A percentile compares a stretch with the other conserved stretches of the same genome.
Conservation (phyloP, 1,284 basidiomycete genomes). For the Afroboletus lepidellus region DNA sequence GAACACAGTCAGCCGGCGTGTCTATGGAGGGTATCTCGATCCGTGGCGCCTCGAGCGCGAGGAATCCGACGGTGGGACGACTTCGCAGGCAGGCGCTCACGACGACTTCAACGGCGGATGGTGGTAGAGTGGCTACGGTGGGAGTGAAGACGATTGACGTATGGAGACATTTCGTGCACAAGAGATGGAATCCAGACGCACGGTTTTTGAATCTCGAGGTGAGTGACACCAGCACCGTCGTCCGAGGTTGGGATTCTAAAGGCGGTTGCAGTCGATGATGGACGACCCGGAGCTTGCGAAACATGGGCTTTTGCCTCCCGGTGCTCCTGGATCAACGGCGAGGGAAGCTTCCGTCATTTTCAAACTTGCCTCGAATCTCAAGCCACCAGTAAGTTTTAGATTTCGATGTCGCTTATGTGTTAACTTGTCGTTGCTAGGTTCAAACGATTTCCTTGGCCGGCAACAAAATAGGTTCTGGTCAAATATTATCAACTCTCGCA, state of each 20-base stretch:
- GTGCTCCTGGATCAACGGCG: constrained; percentile 53
- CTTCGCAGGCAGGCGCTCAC: constrained; percentile 57
- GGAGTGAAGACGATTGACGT: constrained; percentile 50
- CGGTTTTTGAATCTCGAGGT: constrained; percentile 82
- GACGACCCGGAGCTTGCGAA: constrained; percentile 73
- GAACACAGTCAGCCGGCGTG: constrained; percentile 30
- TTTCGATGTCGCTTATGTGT: background rate
- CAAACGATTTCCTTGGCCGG: constrained; percentile 74
- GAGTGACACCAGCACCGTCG: constrained; percentile 24
- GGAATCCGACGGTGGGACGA: constrained; percentile 45
- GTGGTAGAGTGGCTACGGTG: constrained; percentile 16
- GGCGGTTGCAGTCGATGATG: constrained; percentile 42
- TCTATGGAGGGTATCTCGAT: constrained; percentile 33
- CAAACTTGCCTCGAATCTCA: constrained; percentile 78
- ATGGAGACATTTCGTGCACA: constrained; percentile 70
- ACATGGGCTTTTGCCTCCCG: constrained; percentile 64
- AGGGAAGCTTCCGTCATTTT: constrained; percentile 80
- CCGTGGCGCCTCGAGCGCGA: constrained; percentile 32
- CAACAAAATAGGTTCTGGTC: constrained; percentile 50
- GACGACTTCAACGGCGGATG: constrained; percentile 14
- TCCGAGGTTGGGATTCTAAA: constrained; percentile 31
- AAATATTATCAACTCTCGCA: constrained; percentile 54
- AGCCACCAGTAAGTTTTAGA: constrained; percentile 58
- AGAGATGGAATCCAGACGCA: constrained; percentile 64
- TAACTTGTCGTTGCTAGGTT: constrained; percentile 44